phyloP scores from a whole-genome alignment of 345 rosid genomes.

The Euphorbia pulcherrima region DNA sequence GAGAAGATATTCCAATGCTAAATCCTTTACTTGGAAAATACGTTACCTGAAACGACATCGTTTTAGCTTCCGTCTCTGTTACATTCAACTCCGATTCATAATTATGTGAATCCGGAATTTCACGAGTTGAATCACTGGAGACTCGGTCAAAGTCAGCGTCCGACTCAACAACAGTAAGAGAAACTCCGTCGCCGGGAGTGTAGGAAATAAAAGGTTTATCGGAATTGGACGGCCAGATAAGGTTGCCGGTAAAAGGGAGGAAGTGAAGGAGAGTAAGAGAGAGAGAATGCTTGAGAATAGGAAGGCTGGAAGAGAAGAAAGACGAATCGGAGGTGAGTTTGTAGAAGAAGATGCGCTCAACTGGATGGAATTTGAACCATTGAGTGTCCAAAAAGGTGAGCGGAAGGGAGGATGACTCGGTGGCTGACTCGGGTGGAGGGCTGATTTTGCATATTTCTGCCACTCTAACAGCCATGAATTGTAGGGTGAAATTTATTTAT shows the following conservation, averaged over 20 bases:
- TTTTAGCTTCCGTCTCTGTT: background rate
- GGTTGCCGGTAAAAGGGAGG: constrained; percentile 17
- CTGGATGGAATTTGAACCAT: constrained; percentile 1
- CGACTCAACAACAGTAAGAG: background rate
- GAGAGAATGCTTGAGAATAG: constrained; percentile 13
- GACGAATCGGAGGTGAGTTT: background rate
- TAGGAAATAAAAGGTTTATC: constrained; percentile 10
- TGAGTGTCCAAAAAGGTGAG: background rate
- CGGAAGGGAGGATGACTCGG: constrained; percentile 6
- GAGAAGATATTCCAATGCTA: constrained; percentile 12
- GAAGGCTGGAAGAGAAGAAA: constrained; percentile 1
- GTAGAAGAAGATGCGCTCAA: no score
- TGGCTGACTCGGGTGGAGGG: background rate
- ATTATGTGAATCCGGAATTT: background rate
- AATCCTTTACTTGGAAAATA: background rate
- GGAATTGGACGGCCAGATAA: constrained; percentile 12
- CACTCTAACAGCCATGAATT: background rate
- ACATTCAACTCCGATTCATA: background rate
- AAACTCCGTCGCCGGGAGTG: constrained; percentile 2
- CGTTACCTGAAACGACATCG: background rate
- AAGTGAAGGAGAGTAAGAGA: constrained; percentile 12
- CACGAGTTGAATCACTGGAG: background rate
- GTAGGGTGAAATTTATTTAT: no score
- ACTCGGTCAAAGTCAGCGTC: background rate
- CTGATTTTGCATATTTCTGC: background rate